phyloP scores from a whole-genome alignment of 176 grass and related monocot species.

The Canna indica region DNA sequence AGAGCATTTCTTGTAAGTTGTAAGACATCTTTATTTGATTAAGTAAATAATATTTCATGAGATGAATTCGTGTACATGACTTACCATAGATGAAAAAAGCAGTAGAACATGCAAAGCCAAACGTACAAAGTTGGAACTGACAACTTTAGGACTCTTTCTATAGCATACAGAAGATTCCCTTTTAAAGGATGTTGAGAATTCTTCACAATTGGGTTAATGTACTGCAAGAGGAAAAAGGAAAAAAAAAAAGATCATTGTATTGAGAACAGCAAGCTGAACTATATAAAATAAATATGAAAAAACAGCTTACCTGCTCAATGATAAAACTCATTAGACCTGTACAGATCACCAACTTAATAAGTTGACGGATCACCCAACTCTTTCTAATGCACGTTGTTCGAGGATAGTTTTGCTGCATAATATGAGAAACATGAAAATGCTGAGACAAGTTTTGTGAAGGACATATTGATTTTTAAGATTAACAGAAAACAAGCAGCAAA shows the following conservation, averaged over 20 bases:
- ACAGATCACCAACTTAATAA: slow-evolving; percentile 75
- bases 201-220: slow-evolving; percentile 95
- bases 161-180: slow-evolving; percentile 81
- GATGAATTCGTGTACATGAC: slow-evolving; percentile 1
- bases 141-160: slow-evolving; percentile 93
- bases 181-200: slow-evolving; percentile 92
- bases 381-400: slow-evolving; percentile 61
- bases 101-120: slow-evolving; percentile 99
- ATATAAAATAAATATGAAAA: neutral
- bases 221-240: slow-evolving; percentile 36
- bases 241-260: neutral
- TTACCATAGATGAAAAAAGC: slow-evolving; percentile 98
- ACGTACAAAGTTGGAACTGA: slow-evolving; percentile 92
- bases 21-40: neutral
- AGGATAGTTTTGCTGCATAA: slow-evolving; percentile 80
- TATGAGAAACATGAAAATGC: neutral
- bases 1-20: neutral
- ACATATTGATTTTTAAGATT: neutral
- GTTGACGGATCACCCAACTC: slow-evolving; percentile 69
- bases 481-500: neutral
- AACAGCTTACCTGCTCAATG: slow-evolving; percentile 76
- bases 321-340: slow-evolving; percentile 96
- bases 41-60: neutral
- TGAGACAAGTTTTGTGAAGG: neutral
- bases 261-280: neutral